phyloP scores from a whole-genome alignment of 2,329 filamentous ascomycete genomes.

The Fusarium beomiforme region DNA sequence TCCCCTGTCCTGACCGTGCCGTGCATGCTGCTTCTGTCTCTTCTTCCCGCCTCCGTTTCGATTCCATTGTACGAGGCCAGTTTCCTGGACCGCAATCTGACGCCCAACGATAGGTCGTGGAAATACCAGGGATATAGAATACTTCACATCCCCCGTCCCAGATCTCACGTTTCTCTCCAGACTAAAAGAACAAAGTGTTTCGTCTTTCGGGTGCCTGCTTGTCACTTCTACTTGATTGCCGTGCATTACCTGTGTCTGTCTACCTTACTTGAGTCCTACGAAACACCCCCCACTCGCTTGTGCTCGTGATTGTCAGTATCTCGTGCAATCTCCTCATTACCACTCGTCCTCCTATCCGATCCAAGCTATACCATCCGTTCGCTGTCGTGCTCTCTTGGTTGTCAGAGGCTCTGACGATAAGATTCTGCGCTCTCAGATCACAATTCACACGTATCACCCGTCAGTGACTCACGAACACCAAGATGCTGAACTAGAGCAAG shows the following conservation, averaged over 20 bases:
- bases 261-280: not conserved
- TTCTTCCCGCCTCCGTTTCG: constrained; percentile 12
- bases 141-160: constrained; percentile 4
- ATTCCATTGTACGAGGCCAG: constrained; percentile 33
- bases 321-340: constrained; percentile 37
- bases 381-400: constrained; percentile 36
- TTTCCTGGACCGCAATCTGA: constrained; percentile 35
- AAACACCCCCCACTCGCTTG: constrained; percentile 15
- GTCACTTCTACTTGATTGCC: constrained; percentile 27
- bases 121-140: constrained; percentile 31
- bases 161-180: constrained; percentile 31
- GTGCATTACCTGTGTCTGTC: constrained; percentile 16
- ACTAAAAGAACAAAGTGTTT: constrained; percentile 35
- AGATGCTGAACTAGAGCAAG: constrained; percentile 37
- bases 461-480: constrained; percentile 43
- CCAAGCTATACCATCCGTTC: constrained; percentile 20
- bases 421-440: constrained; percentile 14
- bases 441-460: constrained; percentile 27
- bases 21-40: constrained; percentile 12
- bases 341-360: constrained; percentile 38
- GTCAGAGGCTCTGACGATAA: constrained; percentile 25
- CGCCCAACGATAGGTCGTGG: constrained; percentile 38
- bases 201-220: constrained; percentile 34
- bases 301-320: constrained; percentile 33
- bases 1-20: constrained; percentile 19